These are phyloP conservation scores for Talaromyces atroroseus DNA, from an alignment of 2,329 filamentous ascomycete species.

Conservation along the genomic window DNA sequence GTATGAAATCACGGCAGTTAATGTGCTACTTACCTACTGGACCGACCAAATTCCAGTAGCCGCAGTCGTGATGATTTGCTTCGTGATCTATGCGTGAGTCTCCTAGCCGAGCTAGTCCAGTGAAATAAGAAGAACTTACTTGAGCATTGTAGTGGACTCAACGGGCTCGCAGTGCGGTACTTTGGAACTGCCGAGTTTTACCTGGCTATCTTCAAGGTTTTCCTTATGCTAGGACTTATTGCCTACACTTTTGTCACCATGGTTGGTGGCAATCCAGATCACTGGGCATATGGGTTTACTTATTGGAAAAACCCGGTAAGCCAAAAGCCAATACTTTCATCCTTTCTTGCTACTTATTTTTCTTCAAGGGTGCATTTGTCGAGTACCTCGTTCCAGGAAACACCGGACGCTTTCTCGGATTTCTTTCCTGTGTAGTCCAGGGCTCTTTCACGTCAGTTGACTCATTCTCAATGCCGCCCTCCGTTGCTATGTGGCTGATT, in stretches of 20 bases:
- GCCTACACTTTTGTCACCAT: constrained; percentile 14
- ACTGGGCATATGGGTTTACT: constrained; percentile 55
- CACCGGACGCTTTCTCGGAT: constrained; percentile 50
- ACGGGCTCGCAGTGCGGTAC: constrained; percentile 53
- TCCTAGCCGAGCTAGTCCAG: constrained; percentile 37
- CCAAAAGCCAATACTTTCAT: not conserved
- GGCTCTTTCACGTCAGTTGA: constrained; percentile 59
- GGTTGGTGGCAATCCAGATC: constrained; percentile 28
- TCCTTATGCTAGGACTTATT: constrained; percentile 47
- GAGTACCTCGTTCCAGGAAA: constrained; percentile 36
- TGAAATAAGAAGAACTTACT: not conserved
- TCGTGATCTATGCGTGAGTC: constrained; percentile 54
- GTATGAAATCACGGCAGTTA: constrained; percentile 8
- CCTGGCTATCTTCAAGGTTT: constrained; percentile 57
- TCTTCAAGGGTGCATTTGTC: constrained; percentile 45
- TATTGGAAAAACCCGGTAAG: constrained; percentile 53
- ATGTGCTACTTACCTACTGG: constrained; percentile 3
- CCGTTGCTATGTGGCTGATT: constrained; percentile 9
- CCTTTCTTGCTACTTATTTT: not conserved
- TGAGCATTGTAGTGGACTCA: constrained; percentile 49
- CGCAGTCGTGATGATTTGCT: constrained; percentile 57
- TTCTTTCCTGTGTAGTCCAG: constrained; percentile 64
- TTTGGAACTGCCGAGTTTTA: constrained; percentile 60
- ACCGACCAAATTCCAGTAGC: constrained; percentile 39
- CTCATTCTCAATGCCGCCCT: not conserved